Conservation (phyloP, 2,329 filamentous ascomycete genomes). For the Didymella exigua region DNA sequence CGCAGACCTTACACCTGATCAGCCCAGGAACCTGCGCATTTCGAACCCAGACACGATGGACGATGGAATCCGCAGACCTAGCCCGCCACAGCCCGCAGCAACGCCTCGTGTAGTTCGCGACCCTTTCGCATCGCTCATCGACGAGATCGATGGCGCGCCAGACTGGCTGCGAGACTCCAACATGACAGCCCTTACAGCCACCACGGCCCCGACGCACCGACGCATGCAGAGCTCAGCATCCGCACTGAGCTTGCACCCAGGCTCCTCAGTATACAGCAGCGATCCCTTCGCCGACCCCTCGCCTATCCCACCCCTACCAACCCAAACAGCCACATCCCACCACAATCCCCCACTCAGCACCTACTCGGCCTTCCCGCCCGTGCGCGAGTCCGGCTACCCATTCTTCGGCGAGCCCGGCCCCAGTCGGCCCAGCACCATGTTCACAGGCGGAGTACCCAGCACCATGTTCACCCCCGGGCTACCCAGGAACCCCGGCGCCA, state of each 20-base stretch:
- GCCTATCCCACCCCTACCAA: slow-evolving; percentile 20
- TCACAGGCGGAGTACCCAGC: slow-evolving; percentile 4
- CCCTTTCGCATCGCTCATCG: slow-evolving; percentile 40
- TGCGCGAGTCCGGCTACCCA: slow-evolving; percentile 35
- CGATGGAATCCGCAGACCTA: slow-evolving; percentile 23
- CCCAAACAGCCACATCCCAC: background rate
- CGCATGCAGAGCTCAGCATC: slow-evolving; percentile 39
- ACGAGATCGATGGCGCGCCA: slow-evolving; percentile 33
- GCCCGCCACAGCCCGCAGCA: slow-evolving; percentile 36
- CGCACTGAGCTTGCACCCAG: slow-evolving; percentile 38
- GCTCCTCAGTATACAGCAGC: slow-evolving; percentile 35
- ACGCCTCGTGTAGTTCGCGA: slow-evolving; percentile 30
- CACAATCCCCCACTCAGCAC: slow-evolving; percentile 6
- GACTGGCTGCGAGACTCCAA: slow-evolving; percentile 31
- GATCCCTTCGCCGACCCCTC: slow-evolving; percentile 39
- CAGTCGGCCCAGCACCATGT: slow-evolving; percentile 33
- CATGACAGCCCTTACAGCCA: slow-evolving; percentile 8
- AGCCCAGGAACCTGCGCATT: slow-evolving; percentile 32
- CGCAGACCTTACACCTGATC: slow-evolving; percentile 31
- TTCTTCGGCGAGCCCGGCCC: slow-evolving; percentile 46
- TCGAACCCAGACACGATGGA: slow-evolving; percentile 25
- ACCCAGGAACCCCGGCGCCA: slow-evolving; percentile 7
- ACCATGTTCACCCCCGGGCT: slow-evolving; percentile 20
- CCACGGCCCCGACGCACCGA: slow-evolving; percentile 27
- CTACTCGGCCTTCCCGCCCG: slow-evolving; percentile 20